Percentiles rank a stretch among this genome's conserved stretches.
phyloP scores from a whole-genome alignment of 495 filamentous ascomycete genomes.

The Aspergillus sparsus region DNA sequence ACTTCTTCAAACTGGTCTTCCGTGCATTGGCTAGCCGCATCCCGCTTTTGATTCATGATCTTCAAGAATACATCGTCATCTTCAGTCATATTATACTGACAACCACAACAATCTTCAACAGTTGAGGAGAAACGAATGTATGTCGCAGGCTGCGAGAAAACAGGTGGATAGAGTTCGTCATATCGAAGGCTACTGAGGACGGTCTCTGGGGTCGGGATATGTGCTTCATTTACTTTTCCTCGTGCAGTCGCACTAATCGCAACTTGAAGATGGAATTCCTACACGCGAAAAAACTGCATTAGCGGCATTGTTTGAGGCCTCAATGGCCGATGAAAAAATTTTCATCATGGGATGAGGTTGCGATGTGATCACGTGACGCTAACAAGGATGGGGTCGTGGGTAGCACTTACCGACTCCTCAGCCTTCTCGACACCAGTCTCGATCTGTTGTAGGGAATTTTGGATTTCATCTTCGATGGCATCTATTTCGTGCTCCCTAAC shows the following conservation, averaged over 20 bases:
- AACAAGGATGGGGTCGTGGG: slow-evolving; percentile 43
- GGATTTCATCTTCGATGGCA: slow-evolving; percentile 64
- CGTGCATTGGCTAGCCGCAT: slow-evolving; percentile 64
- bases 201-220: slow-evolving; percentile 88
- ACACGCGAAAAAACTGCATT: slow-evolving; percentile 26
- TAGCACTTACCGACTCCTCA: slow-evolving; percentile 88
- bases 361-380: slow-evolving; percentile 56
- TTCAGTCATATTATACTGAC: slow-evolving; percentile 87
- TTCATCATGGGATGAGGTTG: slow-evolving; percentile 29
- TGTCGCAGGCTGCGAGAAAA: slow-evolving; percentile 79
- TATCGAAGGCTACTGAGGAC: slow-evolving; percentile 73
- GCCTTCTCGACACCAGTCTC: slow-evolving; percentile 95
- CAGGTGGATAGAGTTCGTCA: slow-evolving; percentile 79
- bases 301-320: slow-evolving; percentile 26
- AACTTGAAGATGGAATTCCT: slow-evolving; percentile 99
- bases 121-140: slow-evolving; percentile 98
- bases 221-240: slow-evolving; percentile 69
- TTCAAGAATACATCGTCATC: slow-evolving; percentile 86
- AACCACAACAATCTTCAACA: slow-evolving; percentile 88
- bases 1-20: slow-evolving; percentile 91
- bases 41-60: slow-evolving; percentile 75
- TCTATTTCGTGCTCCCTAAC: slow-evolving; percentile 90
- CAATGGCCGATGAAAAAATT: slow-evolving; percentile 30
- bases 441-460: slow-evolving; percentile 71
- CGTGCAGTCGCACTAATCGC: slow-evolving; percentile 78